Evolutionary conservation across 2,329 filamentous ascomycete genomes (phyloP).

Genomic region (Fusarium floridanum): DNA sequence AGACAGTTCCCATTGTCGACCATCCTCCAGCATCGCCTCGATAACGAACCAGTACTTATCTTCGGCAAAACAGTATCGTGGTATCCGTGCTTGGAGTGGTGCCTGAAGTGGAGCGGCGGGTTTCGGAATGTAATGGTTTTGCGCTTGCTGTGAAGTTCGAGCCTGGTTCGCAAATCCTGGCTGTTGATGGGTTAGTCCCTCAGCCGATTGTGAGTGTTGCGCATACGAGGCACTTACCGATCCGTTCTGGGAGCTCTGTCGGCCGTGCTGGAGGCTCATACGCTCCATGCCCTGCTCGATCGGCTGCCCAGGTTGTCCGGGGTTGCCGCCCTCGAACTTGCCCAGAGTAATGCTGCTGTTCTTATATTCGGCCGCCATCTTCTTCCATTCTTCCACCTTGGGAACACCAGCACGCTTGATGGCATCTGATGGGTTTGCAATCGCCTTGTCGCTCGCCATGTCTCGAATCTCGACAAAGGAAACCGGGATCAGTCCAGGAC

Average conservation of each 20-base stretch:
- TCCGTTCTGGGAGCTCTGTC: constrained; percentile 47
- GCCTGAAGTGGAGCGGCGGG: constrained; percentile 73
- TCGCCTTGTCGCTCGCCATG: constrained; percentile 87
- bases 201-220: neutral
- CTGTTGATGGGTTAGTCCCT: constrained; percentile 15
- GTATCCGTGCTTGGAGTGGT: constrained; percentile 86
- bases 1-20: constrained; percentile 90
- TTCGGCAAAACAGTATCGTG: constrained; percentile 94
- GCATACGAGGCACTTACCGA: constrained; percentile 40
- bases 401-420: constrained; percentile 91
- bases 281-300: constrained; percentile 81
- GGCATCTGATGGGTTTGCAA: constrained; percentile 85
- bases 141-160: constrained; percentile 49
- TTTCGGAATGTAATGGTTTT: constrained; percentile 53
- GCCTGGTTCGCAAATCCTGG: constrained; percentile 46
- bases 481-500: constrained; percentile 94
- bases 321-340: constrained; percentile 78
- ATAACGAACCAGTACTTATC: constrained; percentile 99
- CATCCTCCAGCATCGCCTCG: constrained; percentile 90
- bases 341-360: constrained; percentile 98
- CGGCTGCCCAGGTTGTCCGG: constrained; percentile 56
- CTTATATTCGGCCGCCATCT: constrained; percentile 99
- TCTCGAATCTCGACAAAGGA: constrained; percentile 97
- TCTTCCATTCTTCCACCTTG: constrained; percentile 98
- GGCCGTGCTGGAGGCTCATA: constrained; percentile 73